Conservation (phyloP, 768 basidiomycete species). For the Boletellus sp. region DNA sequence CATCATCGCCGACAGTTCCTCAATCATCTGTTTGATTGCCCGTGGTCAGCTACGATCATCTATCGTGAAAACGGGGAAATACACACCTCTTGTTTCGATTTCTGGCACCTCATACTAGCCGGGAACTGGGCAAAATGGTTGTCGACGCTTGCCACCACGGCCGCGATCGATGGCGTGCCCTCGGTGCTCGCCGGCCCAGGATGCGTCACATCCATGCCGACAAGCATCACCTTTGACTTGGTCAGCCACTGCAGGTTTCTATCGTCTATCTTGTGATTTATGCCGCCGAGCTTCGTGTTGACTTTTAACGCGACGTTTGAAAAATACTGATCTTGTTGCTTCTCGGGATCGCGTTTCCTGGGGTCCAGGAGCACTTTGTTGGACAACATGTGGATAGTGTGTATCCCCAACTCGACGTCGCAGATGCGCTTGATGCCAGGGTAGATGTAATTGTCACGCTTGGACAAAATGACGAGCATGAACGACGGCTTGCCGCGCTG, state of each 20-base stretch:
- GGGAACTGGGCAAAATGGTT: slow-evolving; percentile 72
- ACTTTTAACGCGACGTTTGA: slow-evolving; percentile 80
- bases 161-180: slow-evolving; percentile 80
- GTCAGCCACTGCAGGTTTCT: slow-evolving; percentile 60
- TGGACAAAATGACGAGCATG: slow-evolving; percentile 66
- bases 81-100: slow-evolving; percentile 31
- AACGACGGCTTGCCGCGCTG: slow-evolving; percentile 49
- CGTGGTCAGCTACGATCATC: neutral
- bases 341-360: slow-evolving; percentile 29
- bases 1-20: slow-evolving; percentile 62
- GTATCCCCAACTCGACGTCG: slow-evolving; percentile 69
- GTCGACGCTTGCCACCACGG: slow-evolving; percentile 77
- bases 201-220: slow-evolving; percentile 84
- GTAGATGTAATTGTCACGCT: slow-evolving; percentile 70
- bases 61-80: neutral
- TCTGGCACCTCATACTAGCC: slow-evolving; percentile 66
- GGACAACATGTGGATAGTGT: slow-evolving; percentile 70
- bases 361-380: slow-evolving; percentile 53
- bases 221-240: slow-evolving; percentile 70
- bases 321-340: slow-evolving; percentile 68
- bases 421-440: slow-evolving; percentile 77
- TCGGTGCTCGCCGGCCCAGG: slow-evolving; percentile 62
- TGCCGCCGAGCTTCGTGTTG: slow-evolving; percentile 79
- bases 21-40: slow-evolving; percentile 56
- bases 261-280: slow-evolving; percentile 71